These are phyloP conservation scores for Beauveria rudraprayagi DNA, from an alignment of 2,329 filamentous ascomycete genomes.

Conservation along the genomic window DNA sequence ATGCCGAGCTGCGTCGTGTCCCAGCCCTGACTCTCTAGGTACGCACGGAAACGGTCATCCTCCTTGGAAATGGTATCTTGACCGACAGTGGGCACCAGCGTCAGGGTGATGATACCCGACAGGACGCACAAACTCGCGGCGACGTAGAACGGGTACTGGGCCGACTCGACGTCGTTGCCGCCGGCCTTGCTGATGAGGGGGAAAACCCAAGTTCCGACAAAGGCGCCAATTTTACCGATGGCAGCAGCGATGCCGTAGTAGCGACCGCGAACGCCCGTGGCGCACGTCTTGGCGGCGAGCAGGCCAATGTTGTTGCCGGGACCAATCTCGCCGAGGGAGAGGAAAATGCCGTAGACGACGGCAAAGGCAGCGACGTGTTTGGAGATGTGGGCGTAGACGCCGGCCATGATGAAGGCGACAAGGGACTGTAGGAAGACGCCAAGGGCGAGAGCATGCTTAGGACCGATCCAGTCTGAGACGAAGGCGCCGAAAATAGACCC, in stretches of 20 bases:
- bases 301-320: slow-evolving; percentile 90
- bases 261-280: slow-evolving; percentile 76
- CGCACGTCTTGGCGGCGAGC: slow-evolving; percentile 77
- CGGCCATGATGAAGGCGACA: slow-evolving; percentile 85
- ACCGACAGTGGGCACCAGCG: slow-evolving; percentile 63
- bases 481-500: slow-evolving; percentile 73
- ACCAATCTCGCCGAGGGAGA: slow-evolving; percentile 47
- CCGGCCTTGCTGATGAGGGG: slow-evolving; percentile 61
- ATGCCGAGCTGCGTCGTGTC: slow-evolving; percentile 54
- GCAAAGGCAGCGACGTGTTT: slow-evolving; percentile 34
- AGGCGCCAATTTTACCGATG: slow-evolving; percentile 70
- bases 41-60: slow-evolving; percentile 68
- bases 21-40: slow-evolving; percentile 66
- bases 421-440: slow-evolving; percentile 67
- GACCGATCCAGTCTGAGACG: slow-evolving; percentile 69
- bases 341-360: slow-evolving; percentile 32
- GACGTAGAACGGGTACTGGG: slow-evolving; percentile 86
- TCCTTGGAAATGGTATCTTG: slow-evolving; percentile 78
- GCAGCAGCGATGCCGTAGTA: slow-evolving; percentile 68
- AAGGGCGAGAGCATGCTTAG: slow-evolving; percentile 61
- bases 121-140: slow-evolving; percentile 67
- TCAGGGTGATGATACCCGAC: slow-evolving; percentile 46
- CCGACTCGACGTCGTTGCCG: slow-evolving; percentile 45
- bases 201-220: slow-evolving; percentile 78
- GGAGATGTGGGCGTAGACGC: slow-evolving; percentile 61